A percentile compares a stretch with the other conserved stretches of the same genome.
phyloP scores from a whole-genome alignment of 225 moss, liverwort and hornwort species.

The Pseudoscleropodium purum region DNA sequence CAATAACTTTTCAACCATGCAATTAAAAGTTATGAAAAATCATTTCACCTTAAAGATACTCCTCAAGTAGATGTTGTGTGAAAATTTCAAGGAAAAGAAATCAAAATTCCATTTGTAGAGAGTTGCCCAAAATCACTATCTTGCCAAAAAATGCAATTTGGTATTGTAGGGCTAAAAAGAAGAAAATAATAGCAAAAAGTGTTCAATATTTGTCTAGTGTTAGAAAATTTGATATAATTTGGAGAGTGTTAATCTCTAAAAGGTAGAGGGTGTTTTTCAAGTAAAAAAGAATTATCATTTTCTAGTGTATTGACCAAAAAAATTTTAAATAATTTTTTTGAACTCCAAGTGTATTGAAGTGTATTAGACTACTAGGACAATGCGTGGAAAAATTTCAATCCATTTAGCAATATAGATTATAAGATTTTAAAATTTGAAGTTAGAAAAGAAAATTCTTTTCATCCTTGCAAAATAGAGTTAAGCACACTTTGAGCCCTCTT shows the following conservation, averaged over 20 bases:
- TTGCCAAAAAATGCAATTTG: no score
- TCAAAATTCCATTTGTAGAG: no score
- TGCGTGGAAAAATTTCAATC: fast-evolving
- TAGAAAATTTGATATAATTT: no score
- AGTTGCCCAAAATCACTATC: no score
- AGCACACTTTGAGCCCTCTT: background rate
- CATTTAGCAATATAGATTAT: background rate
- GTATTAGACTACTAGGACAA: background rate
- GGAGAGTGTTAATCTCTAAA: no score
- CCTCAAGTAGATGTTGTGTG: no score
- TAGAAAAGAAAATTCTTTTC: fast-evolving
- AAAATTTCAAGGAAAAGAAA: no score
- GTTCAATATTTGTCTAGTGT: background rate
- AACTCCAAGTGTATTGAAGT: background rate
- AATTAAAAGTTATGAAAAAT: no score
- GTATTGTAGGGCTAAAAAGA: no score
- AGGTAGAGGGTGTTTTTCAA: background rate
- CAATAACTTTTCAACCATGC: no score
- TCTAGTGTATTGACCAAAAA: no score
- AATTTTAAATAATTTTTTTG: background rate
- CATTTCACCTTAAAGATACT: no score
- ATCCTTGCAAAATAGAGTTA: background rate
- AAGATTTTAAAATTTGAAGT: background rate
- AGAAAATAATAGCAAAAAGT: background rate
- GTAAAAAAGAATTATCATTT: background rate